These are phyloP conservation scores for Hemisphaericaspora xylanilytica DNA, from an alignment of 1,139 yeast genomes.

Conservation along the genomic window DNA sequence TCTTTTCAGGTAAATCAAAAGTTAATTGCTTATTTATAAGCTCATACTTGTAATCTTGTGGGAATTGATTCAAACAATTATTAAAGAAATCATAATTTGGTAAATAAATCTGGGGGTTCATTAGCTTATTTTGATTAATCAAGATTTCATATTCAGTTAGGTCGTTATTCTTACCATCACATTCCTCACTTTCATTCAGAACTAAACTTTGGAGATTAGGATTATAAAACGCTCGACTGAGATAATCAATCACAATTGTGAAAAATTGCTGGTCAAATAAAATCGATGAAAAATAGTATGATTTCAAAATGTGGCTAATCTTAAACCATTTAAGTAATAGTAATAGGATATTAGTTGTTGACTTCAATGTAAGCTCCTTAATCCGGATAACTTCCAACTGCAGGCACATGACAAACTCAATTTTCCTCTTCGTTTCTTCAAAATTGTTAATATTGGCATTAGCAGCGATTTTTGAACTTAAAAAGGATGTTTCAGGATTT, in stretches of 20 bases:
- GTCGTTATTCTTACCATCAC: constrained; percentile 17
- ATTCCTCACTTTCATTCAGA: constrained; percentile 6
- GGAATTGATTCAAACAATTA: constrained; percentile 30
- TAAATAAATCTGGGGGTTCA: constrained; percentile 46
- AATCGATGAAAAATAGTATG: constrained; percentile 68
- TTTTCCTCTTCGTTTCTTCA: constrained; percentile 21
- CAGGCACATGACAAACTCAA: constrained; percentile 30
- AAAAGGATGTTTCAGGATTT: constrained; percentile 33
- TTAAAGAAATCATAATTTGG: constrained; percentile 46
- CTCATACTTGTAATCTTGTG: constrained; percentile 15
- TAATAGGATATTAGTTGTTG: constrained; percentile 54
- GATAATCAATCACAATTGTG: constrained; percentile 37
- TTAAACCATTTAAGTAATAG: constrained; percentile 75
- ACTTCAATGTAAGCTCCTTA: constrained; percentile 65
- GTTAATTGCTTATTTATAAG: constrained; percentile 33
- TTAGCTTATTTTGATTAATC: constrained; percentile 37
- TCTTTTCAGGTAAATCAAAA: constrained; percentile 24
- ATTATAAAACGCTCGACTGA: constrained; percentile 41
- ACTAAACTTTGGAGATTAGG: constrained; percentile 26
- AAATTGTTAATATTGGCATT: constrained; percentile 9
- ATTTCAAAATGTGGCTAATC: constrained; percentile 70
- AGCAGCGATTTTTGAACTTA: constrained; percentile 9
- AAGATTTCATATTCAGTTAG: constrained; percentile 38
- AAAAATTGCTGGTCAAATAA: constrained; percentile 72
- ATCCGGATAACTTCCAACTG: constrained; percentile 56